Evolutionary conservation across 805 yeast species (phyloP).

Genomic region (Nakazawaea pomicola): DNA sequence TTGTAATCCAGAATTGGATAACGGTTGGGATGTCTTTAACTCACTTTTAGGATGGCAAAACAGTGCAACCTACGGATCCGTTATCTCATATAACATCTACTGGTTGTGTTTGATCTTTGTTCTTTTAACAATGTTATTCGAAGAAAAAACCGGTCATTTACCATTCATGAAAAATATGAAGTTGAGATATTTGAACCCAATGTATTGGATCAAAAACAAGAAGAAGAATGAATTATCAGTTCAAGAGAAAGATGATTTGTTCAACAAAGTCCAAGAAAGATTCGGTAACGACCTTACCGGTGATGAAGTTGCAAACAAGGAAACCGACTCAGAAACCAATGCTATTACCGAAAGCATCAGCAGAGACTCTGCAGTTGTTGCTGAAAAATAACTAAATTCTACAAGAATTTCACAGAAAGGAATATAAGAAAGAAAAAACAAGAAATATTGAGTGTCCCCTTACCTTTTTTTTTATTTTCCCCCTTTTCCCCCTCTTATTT

Average conservation of each 20-base stretch:
- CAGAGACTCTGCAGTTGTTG: neutral
- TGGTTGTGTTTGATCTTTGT: conserved; percentile 67
- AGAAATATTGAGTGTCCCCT: conserved; percentile 13
- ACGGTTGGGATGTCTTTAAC: conserved; percentile 97
- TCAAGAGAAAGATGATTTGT: conserved; percentile 49
- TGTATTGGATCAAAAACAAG: conserved; percentile 66
- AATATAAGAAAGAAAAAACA: neutral
- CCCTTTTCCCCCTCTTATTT: conserved; percentile 2
- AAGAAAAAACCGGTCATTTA: conserved; percentile 80
- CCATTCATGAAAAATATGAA: conserved; percentile 54
- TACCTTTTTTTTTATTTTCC: neutral
- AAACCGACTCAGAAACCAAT: neutral
- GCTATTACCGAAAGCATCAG: conserved; percentile 1
- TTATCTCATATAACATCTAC: conserved; percentile 80
- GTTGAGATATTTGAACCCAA: conserved; percentile 59
- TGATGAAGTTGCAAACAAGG: neutral
- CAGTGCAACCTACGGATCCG: conserved; percentile 91
- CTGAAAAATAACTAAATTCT: conserved; percentile 1
- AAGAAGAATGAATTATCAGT: conserved; percentile 52
- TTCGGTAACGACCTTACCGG: conserved; percentile 18
- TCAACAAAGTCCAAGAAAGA: conserved; percentile 33
- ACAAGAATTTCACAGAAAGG: neutral
- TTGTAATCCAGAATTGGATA: conserved; percentile 87
- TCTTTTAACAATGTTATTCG: conserved; percentile 62
- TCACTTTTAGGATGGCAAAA: conserved; percentile 97